These are phyloP conservation scores for Abortiporus biennis DNA, from an alignment of 1,284 basidiomycete genomes.

Conservation along the genomic window DNA sequence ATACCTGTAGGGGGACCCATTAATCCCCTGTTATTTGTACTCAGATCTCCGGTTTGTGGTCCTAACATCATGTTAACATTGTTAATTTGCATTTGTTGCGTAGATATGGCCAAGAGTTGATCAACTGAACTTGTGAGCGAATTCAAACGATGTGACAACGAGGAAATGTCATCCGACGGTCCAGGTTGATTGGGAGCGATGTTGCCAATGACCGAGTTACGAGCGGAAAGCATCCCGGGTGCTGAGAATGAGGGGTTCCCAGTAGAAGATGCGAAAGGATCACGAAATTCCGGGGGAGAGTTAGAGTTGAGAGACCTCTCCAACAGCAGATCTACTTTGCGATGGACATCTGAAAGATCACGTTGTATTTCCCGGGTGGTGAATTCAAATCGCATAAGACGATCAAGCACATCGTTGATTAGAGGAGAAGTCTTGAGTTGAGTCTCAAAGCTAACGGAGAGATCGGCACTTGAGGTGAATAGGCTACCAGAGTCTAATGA, in stretches of 20 bases:
- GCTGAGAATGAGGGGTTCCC: conserved; percentile 12
- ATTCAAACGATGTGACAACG: conserved; percentile 75
- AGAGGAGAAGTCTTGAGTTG: conserved; percentile 70
- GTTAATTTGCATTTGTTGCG: conserved; percentile 53
- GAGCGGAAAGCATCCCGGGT: conserved; percentile 36
- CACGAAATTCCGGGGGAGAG: conserved; percentile 66
- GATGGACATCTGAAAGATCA: conserved; percentile 66
- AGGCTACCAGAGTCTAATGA: conserved; percentile 70
- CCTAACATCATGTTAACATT: conserved; percentile 17
- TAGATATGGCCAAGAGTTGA: conserved; percentile 73
- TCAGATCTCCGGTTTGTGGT: conserved; percentile 1
- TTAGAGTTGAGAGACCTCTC: conserved; percentile 49
- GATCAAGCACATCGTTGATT: conserved; percentile 72
- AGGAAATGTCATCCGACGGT: conserved; percentile 65
- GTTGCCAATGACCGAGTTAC: conserved; percentile 55
- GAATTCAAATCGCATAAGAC: conserved; percentile 67
- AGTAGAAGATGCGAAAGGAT: conserved; percentile 57
- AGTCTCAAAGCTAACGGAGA: conserved; percentile 49
- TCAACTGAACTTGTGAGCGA: conserved; percentile 84
- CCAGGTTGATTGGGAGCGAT: conserved; percentile 64
- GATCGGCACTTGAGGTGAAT: conserved; percentile 39
- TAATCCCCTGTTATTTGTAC: conserved; percentile 5
- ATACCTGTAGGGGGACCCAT: conserved; percentile 31
- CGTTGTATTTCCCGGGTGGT: conserved; percentile 68
- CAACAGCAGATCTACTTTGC: conserved; percentile 71